Evolutionary conservation across 2,329 filamentous ascomycete species (phyloP), one percentile per base, ranked within the genome.

Genomic region (Sporothrix pseudoabietina): DNA sequence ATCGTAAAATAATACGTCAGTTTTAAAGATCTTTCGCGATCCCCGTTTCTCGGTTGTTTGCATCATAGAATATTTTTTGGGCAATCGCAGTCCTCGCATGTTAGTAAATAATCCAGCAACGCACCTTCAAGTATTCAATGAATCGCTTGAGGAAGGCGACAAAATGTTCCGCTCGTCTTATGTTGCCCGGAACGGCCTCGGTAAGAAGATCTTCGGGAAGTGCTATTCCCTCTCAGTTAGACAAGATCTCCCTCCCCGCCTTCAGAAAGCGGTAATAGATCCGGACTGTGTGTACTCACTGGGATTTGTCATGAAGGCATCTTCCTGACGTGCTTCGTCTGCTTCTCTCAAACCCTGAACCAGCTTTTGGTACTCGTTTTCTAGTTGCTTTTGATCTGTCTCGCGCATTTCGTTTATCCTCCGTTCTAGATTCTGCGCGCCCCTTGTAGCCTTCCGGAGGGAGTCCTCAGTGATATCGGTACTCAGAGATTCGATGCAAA

Each of bases 381-480:
- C 94, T 14, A 99, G 85, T 80, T 98, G 97, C 77, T 96, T 91
- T 71, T 95, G 93, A 81, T 99, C 97, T 0, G 93, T 95, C n/a
- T 92, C 91, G 77, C 97, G 95, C 93, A 99, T 97, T 77, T 98
- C 94, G 4, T 89, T 88, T 77, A 99, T 98, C 80, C 92, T 97
- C 41, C 89, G 89, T 80, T 99, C 96, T 0, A 99, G 85, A 77
- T 97, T 98, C 76, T 91, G 91, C 14, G 95, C 97, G 5, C 96
- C 96, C 76, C 94, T 88, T 1, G 94, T 94, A 26, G 96, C 96
- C 82, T 94, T 97, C 30, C 94, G 89, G 71, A 99, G 82, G 0
- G 95, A 98, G 77, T 98, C 96, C 80, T 99, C 94, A 0, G 95
- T 98, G 73, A 99, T 89, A 78, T 99, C 96, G 57, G 97, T 98